Conservation (phyloP, 192 early-diverging fungal genomes). For the Coemansia sp. region DNA sequence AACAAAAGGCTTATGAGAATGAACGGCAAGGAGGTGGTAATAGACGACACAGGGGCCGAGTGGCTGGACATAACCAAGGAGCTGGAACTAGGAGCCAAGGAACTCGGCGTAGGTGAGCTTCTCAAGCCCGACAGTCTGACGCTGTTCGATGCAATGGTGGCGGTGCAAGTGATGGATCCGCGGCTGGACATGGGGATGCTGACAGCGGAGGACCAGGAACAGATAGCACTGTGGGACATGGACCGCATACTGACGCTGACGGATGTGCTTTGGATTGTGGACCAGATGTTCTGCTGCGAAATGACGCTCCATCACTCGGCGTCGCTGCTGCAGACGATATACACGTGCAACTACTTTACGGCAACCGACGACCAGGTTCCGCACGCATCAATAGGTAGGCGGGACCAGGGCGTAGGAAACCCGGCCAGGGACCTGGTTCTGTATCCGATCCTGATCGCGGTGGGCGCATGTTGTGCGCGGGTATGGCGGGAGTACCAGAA, state of each 20-base stretch:
- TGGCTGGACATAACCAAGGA: slow-evolving; percentile 44
- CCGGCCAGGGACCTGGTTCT: slow-evolving; percentile 32
- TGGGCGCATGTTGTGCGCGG: slow-evolving; percentile 21
- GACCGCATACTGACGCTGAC: slow-evolving; percentile 12
- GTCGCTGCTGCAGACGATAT: slow-evolving; percentile 45
- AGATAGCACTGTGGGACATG: slow-evolving; percentile 39
- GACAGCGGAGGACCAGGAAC: slow-evolving; percentile 12
- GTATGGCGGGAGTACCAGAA: slow-evolving; percentile 42
- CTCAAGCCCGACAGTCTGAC: slow-evolving; percentile 20
- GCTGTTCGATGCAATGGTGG: slow-evolving; percentile 37
- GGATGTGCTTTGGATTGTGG: slow-evolving; percentile 32
- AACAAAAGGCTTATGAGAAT: too few species aligned
- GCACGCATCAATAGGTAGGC: neutral
- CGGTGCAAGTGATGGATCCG: slow-evolving; percentile 48
- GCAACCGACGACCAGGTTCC: neutral
- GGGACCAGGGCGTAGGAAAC: neutral
- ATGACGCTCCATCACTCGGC: slow-evolving; percentile 45
- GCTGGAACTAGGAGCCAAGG: slow-evolving; percentile 5
- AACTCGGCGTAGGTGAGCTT: slow-evolving; percentile 33
- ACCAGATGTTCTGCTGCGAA: slow-evolving; percentile 40
- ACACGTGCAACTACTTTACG: slow-evolving; percentile 47
- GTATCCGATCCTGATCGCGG: slow-evolving; percentile 35
- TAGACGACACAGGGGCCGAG: neutral
- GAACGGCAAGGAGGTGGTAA: neutral
- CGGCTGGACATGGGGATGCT: slow-evolving; percentile 53